Evolutionary conservation across 1,284 basidiomycete species (phyloP), one percentile per base, ranked within the genome.

Genomic region (Papiliotrema laurentii): DNA sequence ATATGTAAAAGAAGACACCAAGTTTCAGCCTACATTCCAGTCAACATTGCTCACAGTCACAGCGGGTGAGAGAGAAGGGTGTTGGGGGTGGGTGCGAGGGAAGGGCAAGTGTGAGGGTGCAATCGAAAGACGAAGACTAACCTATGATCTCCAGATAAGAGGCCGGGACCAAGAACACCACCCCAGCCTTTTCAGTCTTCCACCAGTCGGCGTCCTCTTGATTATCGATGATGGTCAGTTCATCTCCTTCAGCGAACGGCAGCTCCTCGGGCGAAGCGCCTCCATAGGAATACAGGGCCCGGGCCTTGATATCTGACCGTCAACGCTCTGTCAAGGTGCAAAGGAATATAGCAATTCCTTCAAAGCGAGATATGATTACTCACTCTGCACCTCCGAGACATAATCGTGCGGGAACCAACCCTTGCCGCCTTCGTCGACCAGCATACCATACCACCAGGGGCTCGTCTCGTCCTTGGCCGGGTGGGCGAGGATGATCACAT

Each of bases 341-440:
- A n/a, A n/a, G n/a, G n/a, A n/a, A n/a, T n/a, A n/a, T n/a, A n/a
- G n/a, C n/a, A 37, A 7, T 37, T 7, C 19, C 18, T 21, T 9
- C 5, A 7, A 11, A 36, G 31, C 5, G 19, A 38, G 13, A 26
- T 33, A 21, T 43, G 31, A 28, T 43, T 16, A 74, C 86, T 61
- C 70, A 90, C 91, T 75, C 51, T 80, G 77, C 25, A 88, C 71
- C 61, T 82, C 80, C 60, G 87, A 80, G 9, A 93, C 86, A 65
- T 97, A 98, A 1, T 85, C 84, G 66, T 85, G 85, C 0, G 96
- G 96, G 81, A 97, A 89, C 76, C 92, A 84, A 1, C 94, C 94
- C 40, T 82, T 80, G 64, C 80, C 82, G 16, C 85, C 83, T 35
- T 79, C 81, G 38, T 77, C 80, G 18, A 85, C 74, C 10, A 83